phyloP scores from a whole-genome alignment of 139 green algal species.

The Chlorella vulgaris region DNA sequence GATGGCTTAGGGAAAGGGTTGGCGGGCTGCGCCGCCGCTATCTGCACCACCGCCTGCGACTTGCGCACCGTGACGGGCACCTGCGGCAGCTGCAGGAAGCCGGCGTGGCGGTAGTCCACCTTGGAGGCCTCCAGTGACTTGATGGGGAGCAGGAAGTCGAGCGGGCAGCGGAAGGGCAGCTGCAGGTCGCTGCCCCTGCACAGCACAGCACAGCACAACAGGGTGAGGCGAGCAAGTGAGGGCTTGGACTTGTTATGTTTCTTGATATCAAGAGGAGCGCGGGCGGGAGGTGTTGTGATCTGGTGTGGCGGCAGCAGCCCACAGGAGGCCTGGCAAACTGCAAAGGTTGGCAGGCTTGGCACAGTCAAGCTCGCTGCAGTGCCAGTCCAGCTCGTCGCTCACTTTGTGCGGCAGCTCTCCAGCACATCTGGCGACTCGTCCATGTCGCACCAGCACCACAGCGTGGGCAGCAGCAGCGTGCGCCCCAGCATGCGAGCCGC shows the following conservation, averaged over 20 bases:
- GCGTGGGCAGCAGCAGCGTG: conserved; percentile 2
- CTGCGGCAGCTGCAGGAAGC: neutral
- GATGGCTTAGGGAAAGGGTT: neutral
- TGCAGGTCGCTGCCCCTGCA: conserved; percentile 21
- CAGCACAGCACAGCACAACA: too few species aligned
- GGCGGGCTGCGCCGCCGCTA: neutral
- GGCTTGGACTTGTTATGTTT: neutral
- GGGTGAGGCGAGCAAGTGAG: neutral
- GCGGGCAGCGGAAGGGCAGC: conserved; percentile 7
- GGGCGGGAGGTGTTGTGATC: too few species aligned
- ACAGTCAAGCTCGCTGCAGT: neutral
- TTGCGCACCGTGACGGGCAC: conserved; percentile 7
- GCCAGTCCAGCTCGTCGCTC: too few species aligned
- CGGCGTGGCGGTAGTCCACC: neutral
- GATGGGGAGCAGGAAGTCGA: neutral
- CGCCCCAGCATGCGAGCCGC: neutral
- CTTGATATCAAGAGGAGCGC: neutral
- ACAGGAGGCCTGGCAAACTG: neutral
- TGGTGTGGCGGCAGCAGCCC: neutral
- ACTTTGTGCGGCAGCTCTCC: conserved; percentile 11
- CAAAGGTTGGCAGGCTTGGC: neutral
- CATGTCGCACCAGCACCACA: conserved; percentile 30
- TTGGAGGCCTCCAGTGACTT: neutral
- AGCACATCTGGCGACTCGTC: conserved; percentile 16
- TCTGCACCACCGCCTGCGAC: neutral